Evolutionary conservation across 2,329 filamentous ascomycete genomes (phyloP).

Genomic region (Lojkania enalia): DNA sequence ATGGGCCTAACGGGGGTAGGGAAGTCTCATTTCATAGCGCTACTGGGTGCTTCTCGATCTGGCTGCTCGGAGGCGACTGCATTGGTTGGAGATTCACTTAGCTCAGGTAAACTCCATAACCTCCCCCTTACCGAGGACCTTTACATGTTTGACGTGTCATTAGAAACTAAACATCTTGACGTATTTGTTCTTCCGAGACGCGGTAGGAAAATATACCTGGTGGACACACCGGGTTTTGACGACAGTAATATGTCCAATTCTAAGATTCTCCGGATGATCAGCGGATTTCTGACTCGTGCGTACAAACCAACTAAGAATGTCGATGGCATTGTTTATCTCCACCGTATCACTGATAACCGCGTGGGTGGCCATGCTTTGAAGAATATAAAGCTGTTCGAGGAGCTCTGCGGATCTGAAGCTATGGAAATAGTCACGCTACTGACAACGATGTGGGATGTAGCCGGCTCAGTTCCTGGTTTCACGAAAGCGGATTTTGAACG

Average conservation of each 20-base stretch:
- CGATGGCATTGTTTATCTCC: slow-evolving; percentile 53
- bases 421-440: slow-evolving; percentile 48
- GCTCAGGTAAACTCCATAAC: no score
- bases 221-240: slow-evolving; percentile 56
- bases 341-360: slow-evolving; percentile 49
- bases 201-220: slow-evolving; percentile 39
- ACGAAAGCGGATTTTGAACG: no score
- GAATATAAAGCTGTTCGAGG: slow-evolving; percentile 52
- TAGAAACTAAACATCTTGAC: no score
- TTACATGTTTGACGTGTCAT: no score
- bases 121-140: no score
- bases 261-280: slow-evolving; percentile 51
- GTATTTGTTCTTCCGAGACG: no score
- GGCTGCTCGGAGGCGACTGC: no score
- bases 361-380: slow-evolving; percentile 44
- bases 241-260: slow-evolving; percentile 50
- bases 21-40: no score
- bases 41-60: no score
- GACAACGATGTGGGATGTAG: slow-evolving; percentile 52
- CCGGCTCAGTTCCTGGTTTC: no score
- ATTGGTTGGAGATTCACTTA: no score
- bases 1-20: no score
- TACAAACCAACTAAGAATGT: slow-evolving; percentile 41
- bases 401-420: slow-evolving; percentile 49
- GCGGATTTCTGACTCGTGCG: slow-evolving; percentile 42